Evolutionary conservation across 768 basidiomycete genomes (phyloP).

Genomic region (Kwoniella botswanensis): DNA sequence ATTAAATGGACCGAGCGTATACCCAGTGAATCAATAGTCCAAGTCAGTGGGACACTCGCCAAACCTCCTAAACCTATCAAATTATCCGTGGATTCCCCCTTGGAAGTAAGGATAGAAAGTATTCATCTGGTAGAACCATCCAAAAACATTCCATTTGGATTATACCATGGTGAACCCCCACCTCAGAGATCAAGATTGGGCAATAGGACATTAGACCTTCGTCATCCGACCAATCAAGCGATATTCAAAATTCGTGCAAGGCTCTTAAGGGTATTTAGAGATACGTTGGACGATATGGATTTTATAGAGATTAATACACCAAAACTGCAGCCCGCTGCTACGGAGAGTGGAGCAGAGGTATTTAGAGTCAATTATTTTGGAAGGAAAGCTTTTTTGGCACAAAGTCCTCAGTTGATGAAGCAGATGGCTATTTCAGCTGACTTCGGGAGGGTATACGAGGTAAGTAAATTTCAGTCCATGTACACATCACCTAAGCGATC

Average conservation of each 20-base stretch:
- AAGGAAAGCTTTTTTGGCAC: constrained; percentile 89
- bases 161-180: constrained; percentile 67
- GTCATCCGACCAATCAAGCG: constrained; percentile 90
- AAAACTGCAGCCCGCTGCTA: constrained; percentile 92
- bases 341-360: constrained; percentile 91
- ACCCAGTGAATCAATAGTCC: constrained; percentile 77
- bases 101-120: constrained; percentile 58
- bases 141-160: constrained; percentile 81
- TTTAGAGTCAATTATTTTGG: constrained; percentile 98
- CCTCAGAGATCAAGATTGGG: constrained; percentile 76
- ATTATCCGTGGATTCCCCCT: constrained; percentile 68
- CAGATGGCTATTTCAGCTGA: constrained; percentile 98
- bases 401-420: constrained; percentile 93
- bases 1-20: constrained; percentile 39
- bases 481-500: too few relatives aligned
- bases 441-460: constrained; percentile 95
- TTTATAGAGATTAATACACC: constrained; percentile 96
- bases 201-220: constrained; percentile 85
- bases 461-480: too few relatives aligned
- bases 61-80: constrained; percentile 72
- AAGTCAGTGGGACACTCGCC: constrained; percentile 77
- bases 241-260: constrained; percentile 86
- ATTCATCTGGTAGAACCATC: constrained; percentile 77
- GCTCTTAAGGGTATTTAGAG: constrained; percentile 80
- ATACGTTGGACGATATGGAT: constrained; percentile 70